Evolutionary conservation across 2,329 filamentous ascomycete genomes (phyloP), one percentile per base, ranked within the genome.

Genomic region (Claviceps sp.): DNA sequence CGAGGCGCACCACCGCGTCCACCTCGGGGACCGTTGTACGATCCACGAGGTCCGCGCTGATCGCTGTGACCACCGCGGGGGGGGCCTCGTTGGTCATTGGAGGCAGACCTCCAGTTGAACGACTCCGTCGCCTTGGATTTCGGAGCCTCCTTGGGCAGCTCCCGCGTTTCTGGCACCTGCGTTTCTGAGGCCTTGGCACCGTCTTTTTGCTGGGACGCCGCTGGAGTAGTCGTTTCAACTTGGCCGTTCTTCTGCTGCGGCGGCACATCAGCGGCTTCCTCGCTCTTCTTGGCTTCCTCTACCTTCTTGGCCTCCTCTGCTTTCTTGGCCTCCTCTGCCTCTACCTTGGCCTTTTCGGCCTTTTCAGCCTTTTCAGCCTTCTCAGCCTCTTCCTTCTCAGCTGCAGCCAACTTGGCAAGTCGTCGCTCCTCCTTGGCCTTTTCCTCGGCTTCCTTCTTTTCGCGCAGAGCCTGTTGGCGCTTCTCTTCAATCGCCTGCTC

Each of bases 401-500:
- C 73, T 29, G 74, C 73, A 39, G 74, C 76, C 54, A 79, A 76
- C 66, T 82, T 81, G 23, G 78, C 82, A 37, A 80, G 66, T 50
- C 78, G 76, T 53, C 74, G 75, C 57, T 88, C 85, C 60, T 87
- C 88, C 68, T 88, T 89, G 45, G 80, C 84, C 73, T 90, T 93
- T 56, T 93, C 88, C 1, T 93, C 88, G 1, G 84, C 81, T 60
- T 95, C 89, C 64, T 84, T 86, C 79, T 94, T 95, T 68, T 93
- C 83, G 57, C 82, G 82, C 26, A 89, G 56, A 6, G 79, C 78
- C 53, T 86, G 75, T 61, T 86, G 75, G 58, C 86, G 79, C 77
- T 88, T 95, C 71, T 95, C 88, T 62, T 94, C 91, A 53, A 98
- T 82, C 67, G 94, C 84, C 61, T 83, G 85, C 72, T 97, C 91